These are phyloP conservation scores for Ogataea trehaloabstinens DNA, from an alignment of 805 yeast genomes.

Conservation along the genomic window DNA sequence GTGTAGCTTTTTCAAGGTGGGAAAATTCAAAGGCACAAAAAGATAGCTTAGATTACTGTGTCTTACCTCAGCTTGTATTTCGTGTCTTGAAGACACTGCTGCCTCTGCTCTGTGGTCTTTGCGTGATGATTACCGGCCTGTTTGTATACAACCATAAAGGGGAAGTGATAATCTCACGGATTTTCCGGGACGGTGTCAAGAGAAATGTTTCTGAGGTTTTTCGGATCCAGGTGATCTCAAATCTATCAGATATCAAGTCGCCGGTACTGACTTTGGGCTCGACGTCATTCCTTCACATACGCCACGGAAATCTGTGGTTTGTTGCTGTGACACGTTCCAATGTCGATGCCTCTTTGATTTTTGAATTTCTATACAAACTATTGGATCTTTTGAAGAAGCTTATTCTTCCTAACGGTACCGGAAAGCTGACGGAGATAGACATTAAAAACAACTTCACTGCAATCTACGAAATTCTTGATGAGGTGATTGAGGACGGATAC, in stretches of 20 bases:
- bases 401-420: conserved; percentile 28
- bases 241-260: conserved; percentile 49
- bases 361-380: conserved; percentile 74
- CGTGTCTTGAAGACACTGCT: too few species aligned
- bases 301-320: conserved; percentile 62
- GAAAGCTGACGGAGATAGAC: conserved; percentile 41
- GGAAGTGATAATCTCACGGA: conserved; percentile 73
- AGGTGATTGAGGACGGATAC: conserved; percentile 73
- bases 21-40: too few species aligned
- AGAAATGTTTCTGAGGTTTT: conserved; percentile 83
- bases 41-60: too few species aligned
- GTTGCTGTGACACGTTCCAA: conserved; percentile 90
- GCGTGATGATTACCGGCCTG: conserved; percentile 83
- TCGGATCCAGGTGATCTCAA: conserved; percentile 84
- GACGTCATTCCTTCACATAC: conserved; percentile 82
- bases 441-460: conserved; percentile 64
- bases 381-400: conserved; percentile 48
- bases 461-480: conserved; percentile 77
- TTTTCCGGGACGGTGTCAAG: conserved; percentile 72
- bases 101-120: too few species aligned
- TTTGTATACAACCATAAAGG: conserved; percentile 78
- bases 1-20: too few species aligned
- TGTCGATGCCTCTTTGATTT: conserved; percentile 74
- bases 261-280: conserved; percentile 87
- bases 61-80: too few species aligned